Evolutionary conservation across 1,284 basidiomycete genomes (phyloP), one percentile per base, ranked within the genome.

Genomic region (Moniliella sp.): DNA sequence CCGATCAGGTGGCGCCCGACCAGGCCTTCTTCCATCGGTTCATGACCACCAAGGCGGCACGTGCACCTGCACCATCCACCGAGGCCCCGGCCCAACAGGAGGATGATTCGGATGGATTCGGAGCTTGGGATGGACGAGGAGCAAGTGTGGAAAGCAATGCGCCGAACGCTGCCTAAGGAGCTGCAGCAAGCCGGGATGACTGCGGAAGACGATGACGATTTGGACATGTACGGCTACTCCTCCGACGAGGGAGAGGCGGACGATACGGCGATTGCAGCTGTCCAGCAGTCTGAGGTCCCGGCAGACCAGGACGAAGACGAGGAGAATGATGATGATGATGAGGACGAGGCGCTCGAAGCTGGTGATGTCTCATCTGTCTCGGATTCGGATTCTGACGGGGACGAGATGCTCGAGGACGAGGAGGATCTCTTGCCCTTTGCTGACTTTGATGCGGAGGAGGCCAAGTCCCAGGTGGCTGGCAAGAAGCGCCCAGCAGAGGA

Each of bases 1-100:
- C 67, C 18, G 69, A 73, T 39, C 72, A 83, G 34, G 71, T 94
- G 4, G 78, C 83, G 0, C 82, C 75, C 16, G 84, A 97, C 58
- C 78, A 88, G 68, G 73, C 52, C 15, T 59, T 59, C 45, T 59
- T 59, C 50, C 50, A 54, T 30, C 47, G 42, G 19, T 59, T 46
- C 43, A 57, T 59, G 40, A 53, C 52, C 31, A 36, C 46, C 27
- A 51, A 49, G 25, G 49, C 50, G n/a, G 57, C 54, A 39, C 29
- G 43, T 33, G 34, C 39, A 4, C 27, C 37, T 15, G 18, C 31
- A 0, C 21, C 34, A 2, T 33, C 31, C 1, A 32, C 37, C 14
- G 23, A 36, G n/a, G n/a, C n/a, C n/a, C n/a, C n/a, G n/a, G n/a
- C n/a, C n/a, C n/a, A n/a, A n/a, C n/a, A 49, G 15, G 48, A 39